Base-by-base conservation (phyloP, 306 rosid genomes). In the Calophaca sinica region DNA sequence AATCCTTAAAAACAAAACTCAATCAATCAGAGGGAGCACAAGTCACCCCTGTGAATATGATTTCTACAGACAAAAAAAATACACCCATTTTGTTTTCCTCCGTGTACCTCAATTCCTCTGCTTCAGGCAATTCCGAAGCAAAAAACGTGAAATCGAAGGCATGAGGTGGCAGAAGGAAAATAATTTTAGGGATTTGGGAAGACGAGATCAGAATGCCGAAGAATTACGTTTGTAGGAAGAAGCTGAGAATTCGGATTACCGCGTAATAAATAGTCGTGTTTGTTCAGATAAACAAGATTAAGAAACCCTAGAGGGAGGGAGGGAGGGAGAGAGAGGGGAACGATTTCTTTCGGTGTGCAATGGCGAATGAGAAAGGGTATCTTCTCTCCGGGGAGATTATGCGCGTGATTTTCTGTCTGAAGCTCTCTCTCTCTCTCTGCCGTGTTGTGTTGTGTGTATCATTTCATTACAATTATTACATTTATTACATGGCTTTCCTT, bases 221-320 rank as follows among this genome's bases (percentile, higher is more conserved):
- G 50, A 49, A 26, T 35, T 51, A 48, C 12, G 39, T 51, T 70
- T 42, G 46, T 10, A 13, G 53, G 36, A 52, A 32, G 59, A 69
- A 53, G 72, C 88, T 77, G 70, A 76, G 74, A 79, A 80, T 72
- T 77, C 80, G 84, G 84, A 76, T 80, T 74, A 87, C 93, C 90
- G 59, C 70, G 74, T 7, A 77, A 81, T 59, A 62, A 83, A 72
- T 63, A 70, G 58, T 62, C 31, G 76, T 1, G 51, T 38, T 63
- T 14, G 8, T 29, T 12, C 4, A 13, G 53, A 9, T 0, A 20
- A 9, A 31, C n/a, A 44, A 4, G 50, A 6, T 20, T 46, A 59
- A 35, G 92, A 78, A 85, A 76, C 83, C 88, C 89, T 77, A 83
- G 65, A 68, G 61, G 50, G 58, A 64, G 64, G 54, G 52, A 72